Evolutionary conservation across 768 basidiomycete species (phyloP), one percentile per base, ranked within the genome.

Genomic region (Trametes coccinea): DNA sequence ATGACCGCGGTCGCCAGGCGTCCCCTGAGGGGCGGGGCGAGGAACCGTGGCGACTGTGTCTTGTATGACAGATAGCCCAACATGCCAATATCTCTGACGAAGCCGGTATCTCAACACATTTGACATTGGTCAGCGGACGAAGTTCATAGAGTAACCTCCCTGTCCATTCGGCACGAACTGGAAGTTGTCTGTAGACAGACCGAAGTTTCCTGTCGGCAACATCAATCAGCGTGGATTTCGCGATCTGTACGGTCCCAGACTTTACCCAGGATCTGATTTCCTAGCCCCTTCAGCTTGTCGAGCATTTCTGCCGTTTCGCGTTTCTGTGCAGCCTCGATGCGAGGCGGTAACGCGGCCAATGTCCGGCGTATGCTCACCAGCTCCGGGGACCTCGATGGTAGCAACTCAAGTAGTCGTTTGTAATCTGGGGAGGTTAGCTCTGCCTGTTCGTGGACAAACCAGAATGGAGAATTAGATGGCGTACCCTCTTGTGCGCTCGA

Each of bases 141-240:
- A 97, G 68, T 92, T 91, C 84, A 98, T 85, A 0, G 90, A 91
- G 77, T 98, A 98, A 0, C 96, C 94, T n/a, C 96, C 96, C 63
- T 94, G 88, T 5, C 89, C 92, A 65, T 96, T 95, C 16, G 93
- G 93, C 61, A 88, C 87, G 69, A 99, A 93, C 76, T 98, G 90
- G 82, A 98, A 98, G 76, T 96, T 98, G 71, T 98, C 88, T 0
- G 95, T 98, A 13, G 90, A 94, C 64, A 98, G 73, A 16, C 97
- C 96, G 70, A 98, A 98, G 62, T 90, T 92, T 3, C 93, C 93
- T 95, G 66, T 10, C 16, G 50, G 13, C 53, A 34, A 22, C 22
- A 47, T 11, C 34, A 45, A n/a, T 47, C 11, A 50, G 29, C 9
- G n/a, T 7, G 17, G 2, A 6, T 10, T 2, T 27, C n/a, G 29